Evolutionary conservation across 805 yeast genomes (phyloP).

Genomic region (Pichia heedii): DNA sequence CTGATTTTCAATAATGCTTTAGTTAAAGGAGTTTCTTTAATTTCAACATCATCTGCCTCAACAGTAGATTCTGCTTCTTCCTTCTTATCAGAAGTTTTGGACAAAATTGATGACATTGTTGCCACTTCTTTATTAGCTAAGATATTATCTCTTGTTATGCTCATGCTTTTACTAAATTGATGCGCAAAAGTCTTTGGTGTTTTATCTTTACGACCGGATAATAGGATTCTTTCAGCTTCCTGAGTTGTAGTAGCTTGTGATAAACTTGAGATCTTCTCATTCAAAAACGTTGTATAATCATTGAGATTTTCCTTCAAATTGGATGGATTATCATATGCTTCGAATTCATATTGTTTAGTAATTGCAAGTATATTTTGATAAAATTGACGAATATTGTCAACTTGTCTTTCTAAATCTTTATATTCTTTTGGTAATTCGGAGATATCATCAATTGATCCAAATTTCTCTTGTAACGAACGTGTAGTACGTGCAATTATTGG

Average conservation of each 20-base stretch:
- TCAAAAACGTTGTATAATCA: conserved; percentile 51
- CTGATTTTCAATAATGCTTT: conserved; percentile 46
- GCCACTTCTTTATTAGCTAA: conserved; percentile 9
- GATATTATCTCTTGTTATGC: conserved; percentile 39
- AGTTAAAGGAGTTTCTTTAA: conserved; percentile 33
- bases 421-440: conserved; percentile 71
- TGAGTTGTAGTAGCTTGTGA: conserved; percentile 57
- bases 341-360: conserved; percentile 59
- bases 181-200: conserved; percentile 69
- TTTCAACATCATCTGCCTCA: not conserved
- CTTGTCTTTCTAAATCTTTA: conserved; percentile 53
- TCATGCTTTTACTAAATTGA: conserved; percentile 52
- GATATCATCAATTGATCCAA: conserved; percentile 54
- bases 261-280: conserved; percentile 48
- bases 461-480: conserved; percentile 50
- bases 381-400: conserved; percentile 53
- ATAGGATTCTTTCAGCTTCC: conserved; percentile 52
- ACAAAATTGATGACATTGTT: conserved; percentile 1
- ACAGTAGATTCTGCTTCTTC: not conserved
- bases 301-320: conserved; percentile 57
- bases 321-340: conserved; percentile 79
- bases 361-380: conserved; percentile 44
- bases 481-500: conserved; percentile 55
- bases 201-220: conserved; percentile 25
- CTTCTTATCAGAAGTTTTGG: not conserved